phyloP scores from a whole-genome alignment of 257 asterid genomes.

The Nicotiana noctiflora region DNA sequence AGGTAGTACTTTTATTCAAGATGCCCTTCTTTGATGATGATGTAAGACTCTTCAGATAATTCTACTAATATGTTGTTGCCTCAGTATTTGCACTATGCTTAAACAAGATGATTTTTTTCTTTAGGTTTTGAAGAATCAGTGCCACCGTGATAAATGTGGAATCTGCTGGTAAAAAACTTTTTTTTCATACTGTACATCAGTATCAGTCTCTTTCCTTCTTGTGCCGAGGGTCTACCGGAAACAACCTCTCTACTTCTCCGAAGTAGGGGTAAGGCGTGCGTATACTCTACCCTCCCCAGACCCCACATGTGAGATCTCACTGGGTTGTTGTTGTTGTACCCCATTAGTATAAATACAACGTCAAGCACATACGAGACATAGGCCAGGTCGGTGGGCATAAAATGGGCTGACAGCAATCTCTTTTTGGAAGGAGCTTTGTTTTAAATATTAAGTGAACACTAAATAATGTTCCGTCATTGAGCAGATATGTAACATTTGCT shows the following conservation, averaged over 20 bases:
- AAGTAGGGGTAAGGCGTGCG: too few species aligned
- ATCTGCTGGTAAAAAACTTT: constrained; percentile 55
- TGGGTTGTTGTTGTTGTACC: too few species aligned
- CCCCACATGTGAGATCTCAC: too few species aligned
- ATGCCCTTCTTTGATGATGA: constrained; percentile 73
- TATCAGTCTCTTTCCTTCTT: too few species aligned
- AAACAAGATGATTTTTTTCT: background rate
- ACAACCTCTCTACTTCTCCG: too few species aligned
- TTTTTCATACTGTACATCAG: background rate
- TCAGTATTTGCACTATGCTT: background rate
- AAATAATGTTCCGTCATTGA: background rate
- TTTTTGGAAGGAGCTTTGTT: background rate
- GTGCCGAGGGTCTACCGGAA: too few species aligned
- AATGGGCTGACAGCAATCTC: background rate
- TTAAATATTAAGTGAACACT: too few species aligned
- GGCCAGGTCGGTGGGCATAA: background rate
- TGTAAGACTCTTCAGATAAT: constrained; percentile 27
- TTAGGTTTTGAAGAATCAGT: constrained; percentile 57
- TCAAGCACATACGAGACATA: background rate
- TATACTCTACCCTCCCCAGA: too few species aligned
- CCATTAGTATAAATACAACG: background rate
- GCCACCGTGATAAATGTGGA: constrained; percentile 68
- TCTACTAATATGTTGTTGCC: background rate
- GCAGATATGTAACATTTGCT: background rate
- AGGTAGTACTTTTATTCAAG: constrained; percentile 51